Evolutionary conservation across 176 grass and related monocot species (phyloP).

Genomic region (Hordeum vulgare): MorexV3_pseudomolecules_assembly NC_058523.1:32498087-32498586

Average conservation of each 20-base stretch:
- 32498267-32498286: background rate
- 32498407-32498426: background rate
- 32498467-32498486: constrained; percentile 23
- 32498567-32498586: background rate
- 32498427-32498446: background rate
- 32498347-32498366: background rate
- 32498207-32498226: background rate
- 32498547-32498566: background rate
- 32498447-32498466: background rate
- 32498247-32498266: background rate
- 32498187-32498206: background rate
- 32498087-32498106: constrained; percentile 47
- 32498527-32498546: background rate
- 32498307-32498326: background rate
- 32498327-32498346: background rate
- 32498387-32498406: background rate
- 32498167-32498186: background rate
- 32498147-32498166: background rate
- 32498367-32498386: background rate
- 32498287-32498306: background rate
- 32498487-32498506: background rate
- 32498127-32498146: constrained; percentile 63
- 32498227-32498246: background rate
- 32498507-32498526: background rate
- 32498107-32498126: constrained; percentile 40